Base-by-base conservation (phyloP, 176 grass and related monocot species). In the Puccinellia tenuiflora region DNA sequence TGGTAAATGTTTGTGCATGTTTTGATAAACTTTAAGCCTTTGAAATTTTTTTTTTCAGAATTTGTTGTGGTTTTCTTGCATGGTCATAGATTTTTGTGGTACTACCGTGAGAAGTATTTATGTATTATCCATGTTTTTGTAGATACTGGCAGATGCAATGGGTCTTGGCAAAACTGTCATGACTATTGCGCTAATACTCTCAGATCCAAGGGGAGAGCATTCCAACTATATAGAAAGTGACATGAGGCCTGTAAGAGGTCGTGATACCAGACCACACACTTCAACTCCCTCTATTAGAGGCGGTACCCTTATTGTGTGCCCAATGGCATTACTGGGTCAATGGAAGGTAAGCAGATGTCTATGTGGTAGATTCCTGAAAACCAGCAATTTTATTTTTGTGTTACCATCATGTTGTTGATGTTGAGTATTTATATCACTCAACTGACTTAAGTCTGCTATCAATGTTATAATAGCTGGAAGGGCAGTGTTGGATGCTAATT, bases 131-230 rank as follows among this genome's bases (percentile, higher is more conserved):
- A 68, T 88, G 29, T 57, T 11, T 91, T 79, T 88, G 56, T 84
- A 97, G 94, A 97, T 97, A 67, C 65, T 97, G 50, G 92, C 94
- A 33, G 92, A 97, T 81, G 92, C 94, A 81, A 97, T 97, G 94
- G 94, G 92, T 77, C 90, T 97, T 79, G 94, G 94, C 34, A 94
- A 97, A 90, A 94, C 94, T 81, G 94, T 97, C 26, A 97, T 94
- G 94, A 91, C 92, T 47, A 94, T 97, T 90, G 90, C 94, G 75
- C 52, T 94, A 34, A 82, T 97, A 88, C 92, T 94, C 21, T 80
- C 90, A 80, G 85, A 88, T 26, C 90, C 86, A 74, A 97, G 79
- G 69, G 88, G 86, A 21, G 75, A 91, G 66, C 77, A 16, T 18
- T 91, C 75, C 53, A 24, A 78, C 54, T 65, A 73, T 52, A 78